Percentiles rank a stretch among this genome's conserved stretches.
These are phyloP conservation scores for Cardamine resedifolia DNA, from an alignment of 345 rosid genomes.

Conservation along the genomic window DNA sequence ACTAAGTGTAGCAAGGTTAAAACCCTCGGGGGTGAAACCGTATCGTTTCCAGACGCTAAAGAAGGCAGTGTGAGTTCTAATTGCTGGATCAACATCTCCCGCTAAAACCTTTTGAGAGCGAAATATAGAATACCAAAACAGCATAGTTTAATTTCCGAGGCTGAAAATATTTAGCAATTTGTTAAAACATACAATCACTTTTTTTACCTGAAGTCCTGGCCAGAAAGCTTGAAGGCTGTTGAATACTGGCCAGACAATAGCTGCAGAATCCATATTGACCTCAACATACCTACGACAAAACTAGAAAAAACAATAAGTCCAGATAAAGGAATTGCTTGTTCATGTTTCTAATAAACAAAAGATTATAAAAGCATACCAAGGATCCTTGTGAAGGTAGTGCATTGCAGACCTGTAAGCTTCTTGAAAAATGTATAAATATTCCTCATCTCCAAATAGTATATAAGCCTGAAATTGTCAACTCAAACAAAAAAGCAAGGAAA, in stretches of 20 bases:
- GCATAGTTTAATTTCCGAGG: background rate
- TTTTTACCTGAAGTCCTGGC: slow-evolving; percentile 97
- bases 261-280: slow-evolving; percentile 98
- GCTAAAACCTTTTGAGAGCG: slow-evolving; percentile 75
- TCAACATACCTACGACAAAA: slow-evolving; percentile 79
- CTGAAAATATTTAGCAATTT: background rate
- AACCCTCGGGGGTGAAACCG: slow-evolving; percentile 97
- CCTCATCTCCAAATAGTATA: slow-evolving; percentile 93
- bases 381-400: slow-evolving; percentile 88
- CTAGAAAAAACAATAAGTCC: slow-evolving; percentile 33
- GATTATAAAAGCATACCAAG: slow-evolving; percentile 70
- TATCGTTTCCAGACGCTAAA: slow-evolving; percentile 92
- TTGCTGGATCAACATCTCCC: slow-evolving; percentile 94
- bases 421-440: slow-evolving; percentile 85
- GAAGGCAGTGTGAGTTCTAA: slow-evolving; percentile 96
- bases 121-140: slow-evolving; percentile 10
- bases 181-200: background rate
- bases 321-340: slow-evolving; percentile 27
- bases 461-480: slow-evolving; percentile 67
- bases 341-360: slow-evolving; percentile 29
- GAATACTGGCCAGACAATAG: slow-evolving; percentile 93
- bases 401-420: slow-evolving; percentile 93
- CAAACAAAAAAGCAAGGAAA: background rate
- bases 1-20: slow-evolving; percentile 80
- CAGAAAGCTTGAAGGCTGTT: slow-evolving; percentile 99